These are phyloP conservation scores for Ceratocystis cacaofunesta DNA, from an alignment of 2,329 filamentous ascomycete genomes.

Conservation along the genomic window DNA sequence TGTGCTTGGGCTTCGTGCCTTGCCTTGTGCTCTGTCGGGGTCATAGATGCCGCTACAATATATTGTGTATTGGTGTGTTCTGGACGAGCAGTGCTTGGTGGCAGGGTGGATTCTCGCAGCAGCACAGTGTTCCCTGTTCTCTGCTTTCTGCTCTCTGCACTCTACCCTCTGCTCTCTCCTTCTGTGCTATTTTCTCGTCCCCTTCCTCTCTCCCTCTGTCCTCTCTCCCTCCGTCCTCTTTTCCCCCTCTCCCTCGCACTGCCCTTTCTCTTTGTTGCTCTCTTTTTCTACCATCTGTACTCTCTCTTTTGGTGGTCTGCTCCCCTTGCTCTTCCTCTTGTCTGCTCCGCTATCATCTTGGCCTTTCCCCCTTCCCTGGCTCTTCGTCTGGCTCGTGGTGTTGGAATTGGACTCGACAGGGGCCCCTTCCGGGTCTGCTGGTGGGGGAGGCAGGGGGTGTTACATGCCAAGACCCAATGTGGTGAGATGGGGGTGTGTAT, in stretches of 20 bases:
- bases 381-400: background rate
- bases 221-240: background rate
- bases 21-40: background rate
- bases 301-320: background rate
- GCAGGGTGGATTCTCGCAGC: too few relatives aligned
- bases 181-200: background rate
- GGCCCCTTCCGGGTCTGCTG: background rate
- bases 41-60: too few relatives aligned
- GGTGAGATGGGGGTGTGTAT: background rate
- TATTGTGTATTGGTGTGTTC: too few relatives aligned
- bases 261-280: background rate
- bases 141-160: too few relatives aligned
- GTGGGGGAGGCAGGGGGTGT: background rate
- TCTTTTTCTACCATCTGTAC: background rate
- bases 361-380: background rate
- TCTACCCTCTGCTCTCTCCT: background rate
- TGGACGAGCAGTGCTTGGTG: too few relatives aligned
- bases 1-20: background rate
- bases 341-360: slow-evolving; percentile 1
- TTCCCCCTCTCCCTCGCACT: background rate
- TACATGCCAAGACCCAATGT: background rate
- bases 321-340: background rate
- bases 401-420: slow-evolving; percentile 5
- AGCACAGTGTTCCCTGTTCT: too few relatives aligned
- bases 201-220: background rate